Base-by-base conservation (phyloP, 176 grass and related monocot species). In the Lolium multiflorum region DNA sequence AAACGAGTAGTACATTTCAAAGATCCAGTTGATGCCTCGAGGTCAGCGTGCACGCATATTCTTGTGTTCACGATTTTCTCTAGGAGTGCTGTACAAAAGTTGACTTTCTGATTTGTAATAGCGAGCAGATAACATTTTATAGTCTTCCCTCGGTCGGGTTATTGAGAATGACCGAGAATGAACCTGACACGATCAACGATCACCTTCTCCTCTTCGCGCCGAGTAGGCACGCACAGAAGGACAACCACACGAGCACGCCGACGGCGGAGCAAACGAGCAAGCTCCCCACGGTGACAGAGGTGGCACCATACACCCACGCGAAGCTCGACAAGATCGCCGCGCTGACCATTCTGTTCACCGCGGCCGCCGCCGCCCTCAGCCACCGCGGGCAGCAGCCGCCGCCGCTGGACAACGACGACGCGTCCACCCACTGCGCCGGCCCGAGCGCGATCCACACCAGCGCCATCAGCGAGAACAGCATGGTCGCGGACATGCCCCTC, bases 371-470 rank as follows among this genome's bases (percentile, higher is more conserved):
- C 3, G 22, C 8, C 66, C 46, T 4, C 38, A 87, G 13, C 84
- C 84, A 91, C 65, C 0, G 22, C 18, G 71, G 78, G 78, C 78
- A 82, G 48, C 77, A 9, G 11, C 47, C 38, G 13, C 67, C 3
- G 9, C 25, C 4, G 20, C 18, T 4, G 22, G 88, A 58, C 24
- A 25, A 11, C 15, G 88, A n/a, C 16, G 83, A 28, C 17, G 15
- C 78, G 51, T 79, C 89, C 37, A 47, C 47, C 84, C 80, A 84
- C 57, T 43, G 74, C 58, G 39, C 89, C 7, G 89, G 89, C 7
- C 89, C 85, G 9, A 83, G 81, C 49, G 75, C 75, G 74, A 91
- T 47, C 89, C 84, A 91, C 14, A 67, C 74, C 57, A 87, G 58
- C 10, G 89, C 89, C 67, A 66, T 60, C 67, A 87, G 66, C 7